Evolutionary conservation across 1,284 basidiomycete species (phyloP).

Genomic region (Cutaneotrichosporon sp.): DNA sequence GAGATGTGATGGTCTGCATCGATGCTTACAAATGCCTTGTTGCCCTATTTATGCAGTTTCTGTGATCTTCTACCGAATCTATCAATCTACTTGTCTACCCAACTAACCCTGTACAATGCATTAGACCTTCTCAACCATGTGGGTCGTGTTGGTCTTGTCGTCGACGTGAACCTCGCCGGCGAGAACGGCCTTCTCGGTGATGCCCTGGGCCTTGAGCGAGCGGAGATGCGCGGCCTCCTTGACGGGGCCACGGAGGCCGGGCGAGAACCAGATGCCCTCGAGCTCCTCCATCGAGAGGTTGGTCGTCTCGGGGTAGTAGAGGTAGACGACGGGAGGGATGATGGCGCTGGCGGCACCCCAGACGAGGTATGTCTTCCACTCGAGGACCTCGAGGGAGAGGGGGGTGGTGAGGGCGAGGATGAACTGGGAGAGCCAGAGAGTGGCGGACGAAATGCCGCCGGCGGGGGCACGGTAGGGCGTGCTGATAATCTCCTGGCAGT

Average conservation of each 20-base stretch:
- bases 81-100: background rate
- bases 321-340: constrained; percentile 35
- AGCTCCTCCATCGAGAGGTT: constrained; percentile 37
- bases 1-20: background rate
- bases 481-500: constrained; percentile 37
- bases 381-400: constrained; percentile 28
- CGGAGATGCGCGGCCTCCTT: constrained; percentile 19
- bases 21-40: background rate
- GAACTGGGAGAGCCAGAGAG: constrained; percentile 36
- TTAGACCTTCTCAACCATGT: background rate
- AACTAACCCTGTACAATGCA: background rate
- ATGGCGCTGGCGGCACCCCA: constrained; percentile 18
- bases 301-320: constrained; percentile 42
- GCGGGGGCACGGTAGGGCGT: constrained; percentile 38
- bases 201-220: constrained; percentile 5
- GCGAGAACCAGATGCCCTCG: constrained; percentile 23
- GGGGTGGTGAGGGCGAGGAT: constrained; percentile 32
- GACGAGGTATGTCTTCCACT: constrained; percentile 35
- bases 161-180: background rate
- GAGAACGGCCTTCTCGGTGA: constrained; percentile 1
- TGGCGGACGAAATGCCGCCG: constrained; percentile 33
- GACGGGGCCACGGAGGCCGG: constrained; percentile 11
- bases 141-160: background rate
- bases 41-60: background rate
- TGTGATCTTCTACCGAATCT: background rate